Evolutionary conservation across 768 basidiomycete species (phyloP), one percentile per base, ranked within the genome.

Genomic region (Agaricus sinodeliciosus): DNA sequence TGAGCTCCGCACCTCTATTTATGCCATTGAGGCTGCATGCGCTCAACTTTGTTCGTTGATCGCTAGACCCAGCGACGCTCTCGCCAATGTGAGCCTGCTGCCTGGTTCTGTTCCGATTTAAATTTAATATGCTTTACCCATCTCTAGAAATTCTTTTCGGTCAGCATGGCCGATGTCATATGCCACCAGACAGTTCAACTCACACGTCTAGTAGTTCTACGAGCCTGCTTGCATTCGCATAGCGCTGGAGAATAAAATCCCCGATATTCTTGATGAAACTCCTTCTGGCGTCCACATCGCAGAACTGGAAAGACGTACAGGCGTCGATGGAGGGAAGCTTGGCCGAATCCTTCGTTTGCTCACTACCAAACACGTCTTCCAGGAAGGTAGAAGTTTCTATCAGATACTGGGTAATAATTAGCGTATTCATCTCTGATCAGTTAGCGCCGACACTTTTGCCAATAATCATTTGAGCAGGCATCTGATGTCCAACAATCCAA

Each of bases 381-480:
- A 58, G 16, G 74, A 75, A 66, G 65, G 73, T 72, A 12, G 7
- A 9, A 31, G 7, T 8, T 31, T 40, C 18, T 13, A 8, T n/a
- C 25, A 13, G 18, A 31, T 3, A 16, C 12, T 28, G 4, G n/a
- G 22, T 1, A 7, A 7, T 27, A 26, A 22, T 22, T 22, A 3
- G 19, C 42, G 4, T 16, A 9, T n/a, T 69, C 3, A 60, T 62
- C 3, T 48, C 46, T 54, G 0, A 62, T 2, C 42, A 74, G 72
- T 71, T 13, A 57, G 62, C 11, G 60, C 65, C 2, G 65, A 71
- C 42, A 67, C 70, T 0, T 76, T 72, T 48, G 66, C 70, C 11
- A 73, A 76, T 56, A 76, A 74, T 57, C 66, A 71, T 3, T 63
- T 76, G 9, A 71, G 69, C 43, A 57, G 67, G 27, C 61, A 65